Base-by-base conservation (phyloP, 805 yeast species). In the Sungouiozyma ichnusensis region DNA sequence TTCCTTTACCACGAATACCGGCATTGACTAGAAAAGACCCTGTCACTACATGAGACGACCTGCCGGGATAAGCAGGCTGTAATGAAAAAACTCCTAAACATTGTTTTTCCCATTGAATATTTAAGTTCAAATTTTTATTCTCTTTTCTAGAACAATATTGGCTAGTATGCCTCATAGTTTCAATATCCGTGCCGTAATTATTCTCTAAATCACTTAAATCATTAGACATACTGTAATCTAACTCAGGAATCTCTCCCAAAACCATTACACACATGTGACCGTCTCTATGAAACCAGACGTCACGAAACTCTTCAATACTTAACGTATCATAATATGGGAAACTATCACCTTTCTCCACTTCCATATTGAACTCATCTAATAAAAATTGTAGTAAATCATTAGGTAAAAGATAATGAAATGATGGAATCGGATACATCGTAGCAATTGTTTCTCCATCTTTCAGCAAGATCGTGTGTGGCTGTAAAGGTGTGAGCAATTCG, bases 391-490 rank as follows among this genome's bases (percentile, higher is more conserved):
- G 60, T 20, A 90, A 67, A 0, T 86, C 90, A 2, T 76, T 74
- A 0, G 97, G 97, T 11, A 90, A 66, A 33, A 54, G 45, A n/a
- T 54, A 56, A 43, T 79, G 77, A 19, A 71, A 71, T 0, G 79
- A 69, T 20, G 76, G 73, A 13, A 90, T 74, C 3, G 98, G 97
- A 56, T 85, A 86, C 45, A 92, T 80, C 3, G 97, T 88, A 1
- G 97, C 97, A 0, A 88, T 77, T 1, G 97, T 87, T 50, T 85
- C 92, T 15, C 90, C 86, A 60, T 88, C 96, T 55, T 84, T 81
- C 20, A 87, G 67, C 11, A 86, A 64, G 2, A 86, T 85, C 1
- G 94, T 85, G 52, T 80, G 78, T 5, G 92, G 76, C 48, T 74
- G 61, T 37, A 60, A 41, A n/a, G 55, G 60, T 3, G 64, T 44